Percentiles rank a stretch among this genome's conserved stretches.
Evolutionary conservation across 495 filamentous ascomycete species (phyloP).

Genomic region (Aspergillus haitiensis): DNA sequence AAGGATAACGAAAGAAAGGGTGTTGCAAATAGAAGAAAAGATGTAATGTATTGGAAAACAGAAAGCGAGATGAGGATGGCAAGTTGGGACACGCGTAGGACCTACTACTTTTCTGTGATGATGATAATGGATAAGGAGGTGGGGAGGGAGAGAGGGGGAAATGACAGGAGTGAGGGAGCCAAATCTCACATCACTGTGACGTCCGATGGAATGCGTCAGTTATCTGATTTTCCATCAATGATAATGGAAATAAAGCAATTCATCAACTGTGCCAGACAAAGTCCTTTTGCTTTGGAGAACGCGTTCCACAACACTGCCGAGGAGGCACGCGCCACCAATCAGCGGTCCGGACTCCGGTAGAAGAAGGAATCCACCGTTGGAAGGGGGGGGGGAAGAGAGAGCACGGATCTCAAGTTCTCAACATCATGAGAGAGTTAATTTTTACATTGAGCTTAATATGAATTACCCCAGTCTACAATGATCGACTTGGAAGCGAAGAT

Average conservation of each 20-base stretch:
- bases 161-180: too few species aligned
- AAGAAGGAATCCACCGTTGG: not conserved
- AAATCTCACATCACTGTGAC: too few species aligned
- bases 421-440: too few species aligned
- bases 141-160: too few species aligned
- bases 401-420: too few species aligned
- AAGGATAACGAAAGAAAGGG: too few species aligned
- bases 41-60: not conserved
- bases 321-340: slow-evolving; percentile 11
- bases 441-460: not conserved
- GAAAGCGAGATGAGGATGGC: not conserved
- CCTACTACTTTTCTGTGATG: too few species aligned
- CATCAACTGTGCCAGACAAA: too few species aligned
- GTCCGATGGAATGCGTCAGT: too few species aligned
- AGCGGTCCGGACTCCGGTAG: slow-evolving; percentile 1
- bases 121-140: too few species aligned
- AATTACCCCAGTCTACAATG: not conserved
- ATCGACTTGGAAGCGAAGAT: not conserved
- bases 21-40: not conserved
- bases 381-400: not conserved
- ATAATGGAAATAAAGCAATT: too few species aligned
- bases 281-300: not conserved
- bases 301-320: not conserved
- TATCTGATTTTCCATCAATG: too few species aligned
- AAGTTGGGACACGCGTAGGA: not conserved